Percentiles rank a stretch among this genome's conserved stretches.
Conservation (phyloP, 2,329 filamentous ascomycete species). For the Fusarium siculi region DNA sequence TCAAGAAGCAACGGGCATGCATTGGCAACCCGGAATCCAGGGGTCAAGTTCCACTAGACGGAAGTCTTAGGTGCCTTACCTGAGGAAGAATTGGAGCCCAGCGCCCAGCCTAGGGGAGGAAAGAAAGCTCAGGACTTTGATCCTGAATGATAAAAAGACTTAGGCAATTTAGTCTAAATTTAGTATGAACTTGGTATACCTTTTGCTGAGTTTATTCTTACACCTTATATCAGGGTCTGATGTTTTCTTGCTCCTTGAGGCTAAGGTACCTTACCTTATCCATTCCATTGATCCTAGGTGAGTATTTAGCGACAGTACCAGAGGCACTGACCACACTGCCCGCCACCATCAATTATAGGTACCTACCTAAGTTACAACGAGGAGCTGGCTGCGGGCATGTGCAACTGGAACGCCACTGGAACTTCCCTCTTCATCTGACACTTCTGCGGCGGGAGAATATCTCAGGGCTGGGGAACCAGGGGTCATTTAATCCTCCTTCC, state of each 20-base stretch:
- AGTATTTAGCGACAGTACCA: not conserved
- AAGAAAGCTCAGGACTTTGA: not conserved
- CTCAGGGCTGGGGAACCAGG: slow-evolving; percentile 29
- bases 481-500: slow-evolving; percentile 37
- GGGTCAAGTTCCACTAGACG: slow-evolving; percentile 14
- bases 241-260: not conserved
- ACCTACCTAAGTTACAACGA: not conserved
- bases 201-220: not conserved
- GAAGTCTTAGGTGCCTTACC: slow-evolving; percentile 31
- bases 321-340: slow-evolving; percentile 17
- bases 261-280: not conserved
- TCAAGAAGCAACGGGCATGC: slow-evolving; percentile 2
- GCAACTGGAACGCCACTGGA: slow-evolving; percentile 26
- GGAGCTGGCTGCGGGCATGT: not conserved
- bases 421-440: slow-evolving; percentile 30
- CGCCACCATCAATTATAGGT: not conserved
- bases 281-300: not conserved
- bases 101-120: not conserved
- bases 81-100: slow-evolving; percentile 30
- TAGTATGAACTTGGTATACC: not conserved
- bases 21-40: slow-evolving; percentile 19
- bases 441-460: slow-evolving; percentile 25
- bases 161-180: no score
- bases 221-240: not conserved
- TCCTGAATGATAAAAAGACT: not conserved